Conservation (phyloP, 371 early-diverging fungal genomes). For the Fennellomyces sp. region DNA sequence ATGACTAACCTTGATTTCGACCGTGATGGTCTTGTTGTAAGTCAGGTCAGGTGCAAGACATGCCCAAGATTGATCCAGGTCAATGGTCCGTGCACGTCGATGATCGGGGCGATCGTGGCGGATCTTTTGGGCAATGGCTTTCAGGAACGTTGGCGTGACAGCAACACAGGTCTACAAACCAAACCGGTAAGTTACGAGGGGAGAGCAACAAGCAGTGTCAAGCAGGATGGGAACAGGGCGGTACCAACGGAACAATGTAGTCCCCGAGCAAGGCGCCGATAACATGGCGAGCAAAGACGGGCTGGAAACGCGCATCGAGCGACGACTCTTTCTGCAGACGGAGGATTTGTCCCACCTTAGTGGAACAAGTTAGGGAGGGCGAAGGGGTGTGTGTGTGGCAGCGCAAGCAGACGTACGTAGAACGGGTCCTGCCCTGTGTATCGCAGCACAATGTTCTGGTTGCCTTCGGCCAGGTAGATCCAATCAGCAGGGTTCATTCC, state of each 20-base stretch:
- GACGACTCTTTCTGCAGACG: constrained; percentile 32
- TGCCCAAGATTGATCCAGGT: constrained; percentile 18
- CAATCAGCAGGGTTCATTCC: constrained; percentile 24
- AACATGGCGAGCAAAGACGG: constrained; percentile 25
- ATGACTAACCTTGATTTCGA: constrained; percentile 46
- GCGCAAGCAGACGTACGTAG: constrained; percentile 25
- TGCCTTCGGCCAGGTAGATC: constrained; percentile 53
- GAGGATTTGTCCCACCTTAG: constrained; percentile 31
- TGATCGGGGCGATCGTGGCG: constrained; percentile 19
- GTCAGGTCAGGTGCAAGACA: constrained; percentile 40
- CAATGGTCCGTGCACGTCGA: constrained; percentile 17
- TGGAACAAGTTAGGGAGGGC: background rate
- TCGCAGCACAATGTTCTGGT: constrained; percentile 42
- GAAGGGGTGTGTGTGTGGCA: too few relatives aligned
- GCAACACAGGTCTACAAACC: constrained; percentile 22
- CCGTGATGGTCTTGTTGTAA: constrained; percentile 21
- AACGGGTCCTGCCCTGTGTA: constrained; percentile 28
- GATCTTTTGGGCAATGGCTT: constrained; percentile 21
- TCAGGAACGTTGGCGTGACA: constrained; percentile 24
- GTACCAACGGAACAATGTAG: constrained; percentile 39
- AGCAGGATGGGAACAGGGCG: too few relatives aligned
- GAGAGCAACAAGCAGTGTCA: too few relatives aligned
- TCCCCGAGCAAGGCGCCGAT: constrained; percentile 46
- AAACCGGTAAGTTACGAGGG: too few relatives aligned
- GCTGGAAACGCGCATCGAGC: constrained; percentile 14